Evolutionary conservation across 441 rosid species (phyloP), one percentile per base, ranked within the genome.

Genomic region (Erodium texanum): DNA sequence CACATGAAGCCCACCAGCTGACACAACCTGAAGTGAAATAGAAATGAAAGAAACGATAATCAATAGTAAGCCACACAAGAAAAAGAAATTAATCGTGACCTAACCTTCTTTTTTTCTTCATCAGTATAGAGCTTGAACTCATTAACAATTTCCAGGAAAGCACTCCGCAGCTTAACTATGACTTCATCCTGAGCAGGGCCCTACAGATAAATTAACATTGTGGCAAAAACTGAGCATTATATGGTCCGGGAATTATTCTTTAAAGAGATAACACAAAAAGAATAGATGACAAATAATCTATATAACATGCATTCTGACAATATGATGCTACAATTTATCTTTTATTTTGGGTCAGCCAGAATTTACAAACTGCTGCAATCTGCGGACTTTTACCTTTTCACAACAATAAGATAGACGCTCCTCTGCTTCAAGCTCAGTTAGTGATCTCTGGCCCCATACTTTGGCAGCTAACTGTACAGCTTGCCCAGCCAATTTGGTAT

Each of bases 161-260:
- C 93, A 75, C 68, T 75, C 68, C 99, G 86, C 69, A 93, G 77
- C 79, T 86, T 91, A 64, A 85, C 92, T 73, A 88, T 89, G 70
- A 93, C 96, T 78, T 91, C 90, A 84, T 89, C 93, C 76, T 87
- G 89, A 73, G 82, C 92, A 75, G 99, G 99, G 62, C 96, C 96
- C 97, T 93, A 77, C n/a, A 69, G 19, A 64, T 32, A 71, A 54
- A 59, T 54, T 54, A 18, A 19, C 24, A 73, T 64, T 29, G 71
- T 43, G 18, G 27, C n/a, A 18, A 29, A 24, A 16, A 70, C 62
- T 67, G 66, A 14, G 62, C 14, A 29, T 22, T 24, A 63, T 45
- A 48, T 29, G 41, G 63, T 71, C 50, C 41, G 61, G 24, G 34
- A 48, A 63, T 24, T 24, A 22, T 62, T 27, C 34, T 24, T 20